phyloP scores from a whole-genome alignment of 371 early-diverging fungal species.

The Mucor sp. region DNA sequence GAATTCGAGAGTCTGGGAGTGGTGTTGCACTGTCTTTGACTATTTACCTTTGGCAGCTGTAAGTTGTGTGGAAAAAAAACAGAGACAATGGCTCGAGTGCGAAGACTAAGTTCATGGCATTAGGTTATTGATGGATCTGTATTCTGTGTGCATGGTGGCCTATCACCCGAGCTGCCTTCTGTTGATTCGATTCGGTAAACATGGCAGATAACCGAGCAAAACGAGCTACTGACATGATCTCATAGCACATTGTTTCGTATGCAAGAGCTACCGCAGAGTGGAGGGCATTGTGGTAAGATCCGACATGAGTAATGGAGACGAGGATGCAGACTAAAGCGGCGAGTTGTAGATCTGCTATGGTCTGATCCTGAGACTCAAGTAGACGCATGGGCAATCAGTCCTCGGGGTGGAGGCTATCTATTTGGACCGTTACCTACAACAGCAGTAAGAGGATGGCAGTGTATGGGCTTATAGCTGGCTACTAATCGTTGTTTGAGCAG shows the following conservation, averaged over 20 bases:
- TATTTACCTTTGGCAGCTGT: constrained; percentile 97
- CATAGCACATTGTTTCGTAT: constrained; percentile 64
- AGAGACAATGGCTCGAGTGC: not conserved
- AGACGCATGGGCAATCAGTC: constrained; percentile 96
- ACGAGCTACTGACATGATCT: constrained; percentile 73
- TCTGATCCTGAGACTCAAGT: constrained; percentile 98
- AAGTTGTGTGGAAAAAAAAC: constrained; percentile 20
- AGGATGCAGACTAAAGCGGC: not conserved
- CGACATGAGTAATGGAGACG: not conserved
- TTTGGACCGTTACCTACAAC: constrained; percentile 97
- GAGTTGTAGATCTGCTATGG: constrained; percentile 86
- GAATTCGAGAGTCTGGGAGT: constrained; percentile 98
- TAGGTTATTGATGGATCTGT: constrained; percentile 53
- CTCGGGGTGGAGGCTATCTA: constrained; percentile 98
- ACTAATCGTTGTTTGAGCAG: constrained; percentile 28
- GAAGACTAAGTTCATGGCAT: not conserved
- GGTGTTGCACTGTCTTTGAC: constrained; percentile 99
- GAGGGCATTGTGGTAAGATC: constrained; percentile 49
- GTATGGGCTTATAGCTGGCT: not conserved
- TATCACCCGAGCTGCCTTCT: constrained; percentile 91
- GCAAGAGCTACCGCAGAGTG: constrained; percentile 54
- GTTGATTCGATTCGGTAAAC: constrained; percentile 51
- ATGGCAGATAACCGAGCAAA: not conserved
- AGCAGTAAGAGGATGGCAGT: constrained; percentile 57
- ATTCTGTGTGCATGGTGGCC: constrained; percentile 99